Evolutionary conservation across 139 green algal species (phyloP).

Genomic region (Tetradesmus lagerheimii): DNA sequence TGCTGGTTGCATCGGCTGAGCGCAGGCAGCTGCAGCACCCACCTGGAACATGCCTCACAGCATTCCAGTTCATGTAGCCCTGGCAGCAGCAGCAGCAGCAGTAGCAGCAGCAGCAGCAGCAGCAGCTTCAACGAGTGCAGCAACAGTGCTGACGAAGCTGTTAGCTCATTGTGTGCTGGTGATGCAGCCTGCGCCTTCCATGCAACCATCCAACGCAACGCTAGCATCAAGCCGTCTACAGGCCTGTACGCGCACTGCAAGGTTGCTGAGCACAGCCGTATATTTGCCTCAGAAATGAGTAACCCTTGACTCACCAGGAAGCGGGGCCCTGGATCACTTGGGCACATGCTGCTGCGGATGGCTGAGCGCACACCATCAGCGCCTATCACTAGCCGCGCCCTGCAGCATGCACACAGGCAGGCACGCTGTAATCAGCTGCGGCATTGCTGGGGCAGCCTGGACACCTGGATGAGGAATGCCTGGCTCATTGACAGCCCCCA

Average conservation of each 20-base stretch:
- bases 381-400: conserved; percentile 55
- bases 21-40: not conserved
- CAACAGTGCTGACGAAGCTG: no score
- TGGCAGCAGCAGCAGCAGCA: conserved; percentile 28
- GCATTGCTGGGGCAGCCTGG: no score
- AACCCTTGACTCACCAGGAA: conserved; percentile 38
- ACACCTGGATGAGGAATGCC: no score
- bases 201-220: no score
- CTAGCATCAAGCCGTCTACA: no score
- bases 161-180: no score
- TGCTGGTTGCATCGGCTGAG: not conserved
- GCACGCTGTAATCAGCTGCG: not conserved
- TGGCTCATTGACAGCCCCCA: no score
- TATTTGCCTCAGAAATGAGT: no score
- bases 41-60: conserved; percentile 51
- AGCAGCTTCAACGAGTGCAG: no score
- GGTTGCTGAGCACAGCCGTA: no score
- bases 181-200: no score
- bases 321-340: conserved; percentile 48
- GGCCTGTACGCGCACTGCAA: no score
- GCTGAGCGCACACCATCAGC: conserved; percentile 60
- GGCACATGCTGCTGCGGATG: conserved; percentile 51
- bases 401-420: not conserved
- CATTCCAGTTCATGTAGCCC: conserved; percentile 70
- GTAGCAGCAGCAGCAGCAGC: not conserved